Conservation (phyloP, 2,329 filamentous ascomycete genomes). For the Penicillium sp. region DNA sequence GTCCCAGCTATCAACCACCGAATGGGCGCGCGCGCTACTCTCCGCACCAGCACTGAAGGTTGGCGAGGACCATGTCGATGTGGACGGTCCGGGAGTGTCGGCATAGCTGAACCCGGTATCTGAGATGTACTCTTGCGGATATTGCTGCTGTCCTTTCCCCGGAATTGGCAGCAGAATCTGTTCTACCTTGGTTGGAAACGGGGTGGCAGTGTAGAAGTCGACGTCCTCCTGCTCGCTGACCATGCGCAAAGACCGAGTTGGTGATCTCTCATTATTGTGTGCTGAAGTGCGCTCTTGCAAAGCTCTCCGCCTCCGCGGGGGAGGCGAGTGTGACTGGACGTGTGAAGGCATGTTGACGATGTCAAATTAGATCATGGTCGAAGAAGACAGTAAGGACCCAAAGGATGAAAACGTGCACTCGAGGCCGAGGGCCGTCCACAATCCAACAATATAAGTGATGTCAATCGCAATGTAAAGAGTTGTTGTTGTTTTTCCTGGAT, state of each 20-base stretch:
- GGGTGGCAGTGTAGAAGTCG: slow-evolving; percentile 42
- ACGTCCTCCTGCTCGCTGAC: slow-evolving; percentile 32
- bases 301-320: slow-evolving; percentile 40
- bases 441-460: slow-evolving; percentile 4
- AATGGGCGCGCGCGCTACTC: slow-evolving; percentile 29
- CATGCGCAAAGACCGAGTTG: slow-evolving; percentile 38
- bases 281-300: slow-evolving; percentile 49
- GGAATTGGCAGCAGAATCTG: slow-evolving; percentile 45
- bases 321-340: slow-evolving; percentile 25
- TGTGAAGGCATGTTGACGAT: slow-evolving; percentile 34
- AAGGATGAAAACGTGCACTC: neutral
- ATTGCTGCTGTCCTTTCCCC: slow-evolving; percentile 31
- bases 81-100: slow-evolving; percentile 28
- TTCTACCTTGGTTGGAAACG: slow-evolving; percentile 49
- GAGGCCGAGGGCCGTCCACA: slow-evolving; percentile 1
- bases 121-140: slow-evolving; percentile 27
- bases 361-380: slow-evolving; percentile 31
- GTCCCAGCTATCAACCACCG: slow-evolving; percentile 34
- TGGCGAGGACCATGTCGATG: slow-evolving; percentile 29
- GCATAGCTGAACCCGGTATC: slow-evolving; percentile 34
- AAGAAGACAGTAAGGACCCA: neutral
- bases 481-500: slow-evolving; percentile 26
- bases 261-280: slow-evolving; percentile 44
- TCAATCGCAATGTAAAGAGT: slow-evolving; percentile 8
- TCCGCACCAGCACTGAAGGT: slow-evolving; percentile 25